Base-by-base conservation (phyloP, 306 rosid species). In the Astragalus glycyphyllos region DNA sequence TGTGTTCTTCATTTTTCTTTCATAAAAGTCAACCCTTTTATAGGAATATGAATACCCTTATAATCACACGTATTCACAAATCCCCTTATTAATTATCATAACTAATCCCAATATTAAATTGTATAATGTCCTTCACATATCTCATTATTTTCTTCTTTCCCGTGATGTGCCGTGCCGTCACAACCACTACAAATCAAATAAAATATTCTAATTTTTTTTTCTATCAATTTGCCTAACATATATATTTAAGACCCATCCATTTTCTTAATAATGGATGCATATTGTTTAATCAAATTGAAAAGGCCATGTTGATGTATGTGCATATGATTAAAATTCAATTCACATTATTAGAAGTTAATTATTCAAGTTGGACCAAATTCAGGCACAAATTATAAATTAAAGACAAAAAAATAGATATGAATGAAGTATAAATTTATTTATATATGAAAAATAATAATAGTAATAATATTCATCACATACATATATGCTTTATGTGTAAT, bases 151-250 rank as follows among this genome's bases (percentile, higher is more conserved):
- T 83, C 81, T 42, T 82, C 83, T 70, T 71, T 42, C 53, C 68
- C 68, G 69, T 83, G 84, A 68, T 55, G 75, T 77, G 87, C 83
- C 97, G 96, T 91, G 89, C 87, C 92, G 88, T 87, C 75, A 57
- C 91, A 82, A 73, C 86, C 72, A 89, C 87, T 74, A 45, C 72
- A 20, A 48, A 47, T 54, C 10, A 81, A 81, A 76, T 67, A 77
- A 66, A 72, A 54, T 60, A 26, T 37, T 45, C 4, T 29, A 11
- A 26, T 40, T 37, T 32, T 50, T 17, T 35, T 8, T 15, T 35
- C 8, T 5, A 57, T 50, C 56, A 61, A 60, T 66, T 44, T 47
- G 14, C 57, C 23, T 46, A 29, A 32, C 23, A 37, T 16, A 41
- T 8, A 58, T 69, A 26, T 26, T 67, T 66, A 53, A 61, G 26